These are phyloP conservation scores for Bimuria novae-zelandiae DNA, from an alignment of 2,329 filamentous ascomycete genomes.

Conservation along the genomic window DNA sequence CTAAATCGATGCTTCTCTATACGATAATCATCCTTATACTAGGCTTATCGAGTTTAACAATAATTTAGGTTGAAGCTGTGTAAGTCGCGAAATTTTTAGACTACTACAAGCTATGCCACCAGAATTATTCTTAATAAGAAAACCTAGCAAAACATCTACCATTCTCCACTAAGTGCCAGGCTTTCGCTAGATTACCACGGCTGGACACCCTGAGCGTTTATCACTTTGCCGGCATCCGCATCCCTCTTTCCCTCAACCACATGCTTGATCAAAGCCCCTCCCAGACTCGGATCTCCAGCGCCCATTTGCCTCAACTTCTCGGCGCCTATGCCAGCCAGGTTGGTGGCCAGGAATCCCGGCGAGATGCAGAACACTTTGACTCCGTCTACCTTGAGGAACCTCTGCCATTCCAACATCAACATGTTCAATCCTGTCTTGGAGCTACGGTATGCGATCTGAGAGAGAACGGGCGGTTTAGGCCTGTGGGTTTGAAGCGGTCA, in stretches of 20 bases:
- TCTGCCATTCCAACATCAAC: constrained; percentile 55
- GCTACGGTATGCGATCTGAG: constrained; percentile 44
- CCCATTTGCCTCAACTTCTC: constrained; percentile 45
- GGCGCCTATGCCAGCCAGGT: constrained; percentile 42
- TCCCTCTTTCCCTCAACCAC: constrained; percentile 49
- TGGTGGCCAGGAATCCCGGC: constrained; percentile 55
- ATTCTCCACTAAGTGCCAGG: too few relatives aligned
- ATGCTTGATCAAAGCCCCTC: constrained; percentile 45
- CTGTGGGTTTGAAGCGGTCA: constrained; percentile 14
- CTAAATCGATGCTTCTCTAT: too few relatives aligned
- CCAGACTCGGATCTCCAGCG: constrained; percentile 43
- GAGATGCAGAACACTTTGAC: constrained; percentile 54
- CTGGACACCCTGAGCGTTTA: constrained; percentile 18
- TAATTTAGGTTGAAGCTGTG: too few relatives aligned
- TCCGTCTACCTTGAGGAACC: constrained; percentile 50
- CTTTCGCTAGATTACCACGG: background rate
- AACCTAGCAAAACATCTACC: too few relatives aligned
- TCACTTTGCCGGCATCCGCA: constrained; percentile 44
- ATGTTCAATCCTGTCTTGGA: constrained; percentile 56
- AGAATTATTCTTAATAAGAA: too few relatives aligned
- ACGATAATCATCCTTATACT: too few relatives aligned
- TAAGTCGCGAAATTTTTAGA: background rate
- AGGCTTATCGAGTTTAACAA: too few relatives aligned
- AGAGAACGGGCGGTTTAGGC: background rate
- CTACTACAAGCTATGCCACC: too few relatives aligned